phyloP scores from a whole-genome alignment of 2,329 filamentous ascomycete species.

The Fusarium nisikadoi region DNA sequence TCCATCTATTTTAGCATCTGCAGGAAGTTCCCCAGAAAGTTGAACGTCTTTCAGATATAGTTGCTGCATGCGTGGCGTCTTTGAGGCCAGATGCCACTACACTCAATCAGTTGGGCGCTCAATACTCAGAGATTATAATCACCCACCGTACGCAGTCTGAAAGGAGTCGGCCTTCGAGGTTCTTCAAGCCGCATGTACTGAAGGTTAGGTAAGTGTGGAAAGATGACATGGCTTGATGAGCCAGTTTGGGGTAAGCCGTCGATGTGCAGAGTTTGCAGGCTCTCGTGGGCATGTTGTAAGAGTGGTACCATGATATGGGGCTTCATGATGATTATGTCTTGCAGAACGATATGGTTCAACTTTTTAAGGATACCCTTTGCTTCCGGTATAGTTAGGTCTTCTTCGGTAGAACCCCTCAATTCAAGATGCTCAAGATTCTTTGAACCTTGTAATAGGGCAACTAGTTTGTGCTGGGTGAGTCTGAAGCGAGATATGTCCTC shows the following conservation, averaged over 20 bases:
- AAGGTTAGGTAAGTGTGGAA: conserved; percentile 44
- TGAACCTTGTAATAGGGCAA: conserved; percentile 42
- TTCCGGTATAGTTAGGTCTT: conserved; percentile 38
- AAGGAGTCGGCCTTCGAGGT: conserved; percentile 24
- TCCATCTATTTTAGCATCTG: conserved; percentile 24
- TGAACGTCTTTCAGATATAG: conserved; percentile 46
- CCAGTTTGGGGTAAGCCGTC: conserved; percentile 32
- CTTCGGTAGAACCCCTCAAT: conserved; percentile 30
- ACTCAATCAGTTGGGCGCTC: conserved; percentile 9
- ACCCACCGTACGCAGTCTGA: conserved; percentile 38
- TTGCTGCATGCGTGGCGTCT: conserved; percentile 48
- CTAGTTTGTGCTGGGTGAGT: conserved; percentile 47
- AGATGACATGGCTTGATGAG: conserved; percentile 3
- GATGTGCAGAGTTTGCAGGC: conserved; percentile 42
- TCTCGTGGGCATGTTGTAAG: conserved; percentile 35
- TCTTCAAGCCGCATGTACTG: conserved; percentile 47
- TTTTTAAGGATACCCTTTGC: conserved; percentile 26
- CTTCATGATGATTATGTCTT: conserved; percentile 31
- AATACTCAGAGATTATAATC: neutral
- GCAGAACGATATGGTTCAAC: conserved; percentile 37
- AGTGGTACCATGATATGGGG: conserved; percentile 33
- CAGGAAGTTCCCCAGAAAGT: conserved; percentile 19
- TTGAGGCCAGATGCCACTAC: conserved; percentile 43
- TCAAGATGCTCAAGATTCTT: conserved; percentile 42
- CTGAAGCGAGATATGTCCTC: conserved; percentile 41